Base-by-base conservation (phyloP, 768 basidiomycete genomes). In the Rhodosporidiobolus sp. region DNA sequence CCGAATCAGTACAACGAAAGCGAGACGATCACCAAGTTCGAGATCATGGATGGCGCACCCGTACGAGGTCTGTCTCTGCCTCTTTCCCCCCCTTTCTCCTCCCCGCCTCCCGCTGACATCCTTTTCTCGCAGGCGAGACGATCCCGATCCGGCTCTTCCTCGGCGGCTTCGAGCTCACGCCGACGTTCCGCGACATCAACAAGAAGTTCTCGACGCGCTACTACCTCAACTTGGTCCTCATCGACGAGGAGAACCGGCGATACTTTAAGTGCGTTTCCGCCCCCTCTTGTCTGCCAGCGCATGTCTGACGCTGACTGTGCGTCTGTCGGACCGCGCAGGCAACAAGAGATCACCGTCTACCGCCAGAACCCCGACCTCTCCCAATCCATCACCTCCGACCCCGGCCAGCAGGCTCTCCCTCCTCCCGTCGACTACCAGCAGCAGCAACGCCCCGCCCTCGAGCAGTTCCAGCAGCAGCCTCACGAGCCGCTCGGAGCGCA, bases 1-100 rank as follows among this genome's bases (percentile, higher is more conserved):
- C 96, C 96, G n/a, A 99, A 98, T 78, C 94, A 94, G 82, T 98
- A 99, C 81, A 99, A 97, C 80, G 95, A 99, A 81, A 92, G 90
- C 78, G 94, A 98, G 80, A 98, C 94, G 14, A 97, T 99, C 78
- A 98, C 96, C 16, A 98, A 98, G 82, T 98, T 97, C 79, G 96
- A 98, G 82, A 96, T 97, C 77, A 96, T 96, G 94, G 94, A 98
- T 80, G 94, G 94, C 4, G 92, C 94, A 12, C 95, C 95, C 3
- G 93, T 97, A n/a, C 86, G 93, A 84, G 92, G 92, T 90, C 28
- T 22, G 80, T 54, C 20, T 20, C 3, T 4, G 14, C 32, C 10
- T 9, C 16, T 34, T 34, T 4, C 28, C n/a, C 38, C 26, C 11
- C 57, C 30, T 28, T 52, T 26, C 61, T 8, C 12, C 10, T 20